Evolutionary conservation across 192 early-diverging fungal species (phyloP), one percentile per base, ranked within the genome.

Genomic region (Umbelopsis isabellina): DNA sequence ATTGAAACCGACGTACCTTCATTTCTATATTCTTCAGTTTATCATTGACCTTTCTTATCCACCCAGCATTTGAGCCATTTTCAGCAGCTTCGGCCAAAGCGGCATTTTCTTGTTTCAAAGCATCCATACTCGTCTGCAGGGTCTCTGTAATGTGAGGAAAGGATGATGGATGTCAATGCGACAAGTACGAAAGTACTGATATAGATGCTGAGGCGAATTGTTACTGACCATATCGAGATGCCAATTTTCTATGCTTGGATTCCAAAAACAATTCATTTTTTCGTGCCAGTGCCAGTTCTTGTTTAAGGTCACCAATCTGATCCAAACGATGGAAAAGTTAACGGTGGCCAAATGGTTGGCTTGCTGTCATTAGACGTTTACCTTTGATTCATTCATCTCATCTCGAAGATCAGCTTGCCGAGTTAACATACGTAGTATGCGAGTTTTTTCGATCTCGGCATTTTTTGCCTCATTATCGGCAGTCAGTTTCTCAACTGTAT

Each of bases 261-360:
- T 82, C 80, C 22, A 79, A 55, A 12, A 69, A 49, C 2, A 70
- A 15, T 35, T 82, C 80, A 15, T 72, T 73, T 61, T 76, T 75
- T 21, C 80, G 37, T 48, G 74, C 33, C 35, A 79, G 22, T 2
- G 37, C 49, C 33, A 82, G 30, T 25, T 82, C 80, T 69, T 82
- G 80, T 23, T 82, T 76, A 4, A 68, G 37, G 68, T 82, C 80
- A 58, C 79, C 80, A 33, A 82, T 30, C 75, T 82, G 67, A 10
- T 30, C 16, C 7, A 27, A 35, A 37, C 44, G 9, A 52, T 50
- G 12, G 3, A 37, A 48, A 44, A 3, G 45, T 69, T 49, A 30
- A 23, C 33, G 21, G 5, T 49, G 15, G 53, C 52, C 15, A 67
- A 53, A 13, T 25, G 46, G 45, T 4, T 20, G 35, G 16, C 23